Conservation (phyloP, 2,329 filamentous ascomycete species). For the Fusarium tjaetaba region DNA sequence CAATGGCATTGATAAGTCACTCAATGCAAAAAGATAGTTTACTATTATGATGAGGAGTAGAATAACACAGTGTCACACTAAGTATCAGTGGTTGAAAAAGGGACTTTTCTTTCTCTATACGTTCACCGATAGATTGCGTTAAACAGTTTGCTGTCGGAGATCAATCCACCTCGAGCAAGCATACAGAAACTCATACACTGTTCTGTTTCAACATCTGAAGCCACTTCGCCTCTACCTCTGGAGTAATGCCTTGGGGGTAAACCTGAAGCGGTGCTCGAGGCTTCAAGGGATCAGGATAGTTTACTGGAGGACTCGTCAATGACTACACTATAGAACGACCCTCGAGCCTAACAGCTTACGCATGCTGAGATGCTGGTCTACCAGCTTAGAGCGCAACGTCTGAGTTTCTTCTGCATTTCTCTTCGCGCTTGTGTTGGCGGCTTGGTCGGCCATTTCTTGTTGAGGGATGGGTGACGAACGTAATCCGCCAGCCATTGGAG, state of each 20-base stretch:
- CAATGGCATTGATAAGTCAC: background rate
- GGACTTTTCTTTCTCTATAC: background rate
- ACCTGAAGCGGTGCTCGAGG: slow-evolving; percentile 49
- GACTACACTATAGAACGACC: background rate
- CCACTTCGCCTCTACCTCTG: slow-evolving; percentile 54
- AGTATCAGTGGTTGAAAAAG: background rate
- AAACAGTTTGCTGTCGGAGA: background rate
- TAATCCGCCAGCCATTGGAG: slow-evolving; percentile 32
- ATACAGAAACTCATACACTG: slow-evolving; percentile 1
- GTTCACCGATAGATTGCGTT: background rate
- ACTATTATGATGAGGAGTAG: background rate
- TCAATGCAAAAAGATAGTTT: background rate
- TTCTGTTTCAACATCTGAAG: slow-evolving; percentile 46
- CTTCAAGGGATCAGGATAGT: slow-evolving; percentile 59
- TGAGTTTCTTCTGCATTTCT: slow-evolving; percentile 58
- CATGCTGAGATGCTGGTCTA: slow-evolving; percentile 58
- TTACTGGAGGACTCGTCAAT: slow-evolving; percentile 32
- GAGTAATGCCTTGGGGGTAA: slow-evolving; percentile 53
- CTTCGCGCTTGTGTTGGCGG: slow-evolving; percentile 45
- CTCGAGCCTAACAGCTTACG: slow-evolving; percentile 47
- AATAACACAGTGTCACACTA: background rate
- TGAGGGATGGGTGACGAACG: slow-evolving; percentile 31
- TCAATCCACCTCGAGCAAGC: background rate
- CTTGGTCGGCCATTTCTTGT: slow-evolving; percentile 38
- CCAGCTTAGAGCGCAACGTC: slow-evolving; percentile 49